phyloP scores from a whole-genome alignment of 2,329 filamentous ascomycete genomes.

The Phoma sp. region DNA sequence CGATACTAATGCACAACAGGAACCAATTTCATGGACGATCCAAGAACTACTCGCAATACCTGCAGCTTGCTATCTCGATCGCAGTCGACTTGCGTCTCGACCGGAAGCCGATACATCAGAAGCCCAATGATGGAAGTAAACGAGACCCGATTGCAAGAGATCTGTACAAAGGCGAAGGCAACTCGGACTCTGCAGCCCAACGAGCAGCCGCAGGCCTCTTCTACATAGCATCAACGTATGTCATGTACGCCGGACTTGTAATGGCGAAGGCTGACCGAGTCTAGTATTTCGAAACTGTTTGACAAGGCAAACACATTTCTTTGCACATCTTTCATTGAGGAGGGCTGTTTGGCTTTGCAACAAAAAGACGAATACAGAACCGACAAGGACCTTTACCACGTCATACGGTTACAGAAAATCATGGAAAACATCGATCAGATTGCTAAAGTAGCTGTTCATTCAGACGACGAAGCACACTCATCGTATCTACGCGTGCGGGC shows the following conservation, averaged over 20 bases:
- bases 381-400: slow-evolving; percentile 46
- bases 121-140: slow-evolving; percentile 27
- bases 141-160: slow-evolving; percentile 28
- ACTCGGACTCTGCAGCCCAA: slow-evolving; percentile 50
- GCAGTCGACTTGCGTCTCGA: slow-evolving; percentile 41
- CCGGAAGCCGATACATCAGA: slow-evolving; percentile 29
- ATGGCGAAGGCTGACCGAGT: slow-evolving; percentile 15
- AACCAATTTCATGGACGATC: slow-evolving; percentile 41
- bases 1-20: slow-evolving; percentile 22
- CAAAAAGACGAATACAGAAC: slow-evolving; percentile 40
- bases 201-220: slow-evolving; percentile 54
- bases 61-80: slow-evolving; percentile 39
- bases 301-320: slow-evolving; percentile 49
- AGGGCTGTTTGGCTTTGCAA: slow-evolving; percentile 44
- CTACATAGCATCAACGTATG: slow-evolving; percentile 52
- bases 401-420: slow-evolving; percentile 48
- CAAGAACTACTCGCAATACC: slow-evolving; percentile 39
- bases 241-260: not conserved
- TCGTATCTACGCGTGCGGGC: slow-evolving; percentile 39
- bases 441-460: slow-evolving; percentile 19
- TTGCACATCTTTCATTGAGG: slow-evolving; percentile 45
- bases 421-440: slow-evolving; percentile 47
- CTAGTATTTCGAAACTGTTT: slow-evolving; percentile 45
- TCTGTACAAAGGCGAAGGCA: slow-evolving; percentile 8
- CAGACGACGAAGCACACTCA: slow-evolving; percentile 35